Percentiles rank a stretch among this genome's conserved stretches.
phyloP scores from a whole-genome alignment of 257 asterid species.

The Coffea canephora region DNA sequence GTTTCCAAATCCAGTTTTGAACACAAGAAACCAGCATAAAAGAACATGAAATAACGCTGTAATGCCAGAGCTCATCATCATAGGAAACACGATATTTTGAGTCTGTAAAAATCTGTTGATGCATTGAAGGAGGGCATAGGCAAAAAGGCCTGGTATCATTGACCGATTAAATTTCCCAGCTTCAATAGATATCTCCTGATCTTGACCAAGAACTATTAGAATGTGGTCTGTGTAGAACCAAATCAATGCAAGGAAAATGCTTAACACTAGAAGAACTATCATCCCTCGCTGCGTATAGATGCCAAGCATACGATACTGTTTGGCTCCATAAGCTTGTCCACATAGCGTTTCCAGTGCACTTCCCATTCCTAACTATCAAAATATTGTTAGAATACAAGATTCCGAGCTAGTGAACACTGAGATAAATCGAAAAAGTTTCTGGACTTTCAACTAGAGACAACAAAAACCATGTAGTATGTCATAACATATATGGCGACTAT shows the following conservation, averaged over 20 bases:
- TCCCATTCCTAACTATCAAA: conserved; percentile 68
- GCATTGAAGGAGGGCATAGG: conserved; percentile 61
- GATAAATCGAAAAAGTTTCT: background rate
- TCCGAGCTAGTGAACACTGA: background rate
- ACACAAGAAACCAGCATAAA: conserved; percentile 55
- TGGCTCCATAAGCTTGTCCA: conserved; percentile 71
- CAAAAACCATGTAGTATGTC: background rate
- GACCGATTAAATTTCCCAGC: conserved; percentile 54
- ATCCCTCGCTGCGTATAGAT: conserved; percentile 53
- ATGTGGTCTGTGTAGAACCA: conserved; percentile 52
- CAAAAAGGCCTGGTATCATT: conserved; percentile 64
- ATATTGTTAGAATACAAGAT: background rate
- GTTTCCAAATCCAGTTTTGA: conserved; percentile 35
- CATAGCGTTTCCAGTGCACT: conserved; percentile 67
- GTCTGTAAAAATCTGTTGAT: conserved; percentile 51
- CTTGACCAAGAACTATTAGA: conserved; percentile 52
- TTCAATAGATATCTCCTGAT: conserved; percentile 45
- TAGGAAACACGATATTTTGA: conserved; percentile 53
- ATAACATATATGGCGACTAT: background rate
- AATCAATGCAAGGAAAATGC: conserved; percentile 44
- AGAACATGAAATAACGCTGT: conserved; percentile 45
- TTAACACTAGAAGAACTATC: conserved; percentile 34
- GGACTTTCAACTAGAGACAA: background rate
- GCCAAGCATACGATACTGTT: conserved; percentile 51
- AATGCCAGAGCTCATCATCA: conserved; percentile 53